Evolutionary conservation across 73 alveolate genomes (phyloP).

Genomic region (Paramecium primaurelia): DNA sequence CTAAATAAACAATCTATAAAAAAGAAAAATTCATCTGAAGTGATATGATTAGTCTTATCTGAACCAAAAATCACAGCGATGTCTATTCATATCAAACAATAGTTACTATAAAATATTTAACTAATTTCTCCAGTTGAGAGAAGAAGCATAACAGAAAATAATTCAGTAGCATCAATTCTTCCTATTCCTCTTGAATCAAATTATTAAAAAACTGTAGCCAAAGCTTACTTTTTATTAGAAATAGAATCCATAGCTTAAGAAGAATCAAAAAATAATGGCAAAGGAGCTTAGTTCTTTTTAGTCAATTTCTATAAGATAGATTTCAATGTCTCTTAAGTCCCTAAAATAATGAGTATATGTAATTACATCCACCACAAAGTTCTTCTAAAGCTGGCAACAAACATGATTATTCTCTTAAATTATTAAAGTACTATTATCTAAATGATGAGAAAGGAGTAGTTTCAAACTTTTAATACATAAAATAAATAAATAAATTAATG

Average conservation of each 20-base stretch:
- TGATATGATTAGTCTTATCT: not conserved
- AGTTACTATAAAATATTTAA: slow-evolving; percentile 9
- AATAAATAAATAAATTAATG: not conserved
- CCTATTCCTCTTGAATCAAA: slow-evolving; percentile 51
- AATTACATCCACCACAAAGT: slow-evolving; percentile 32
- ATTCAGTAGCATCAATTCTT: slow-evolving; percentile 49
- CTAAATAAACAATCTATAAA: slow-evolving; percentile 37
- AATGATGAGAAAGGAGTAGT: slow-evolving; percentile 19
- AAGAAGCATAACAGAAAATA: slow-evolving; percentile 15
- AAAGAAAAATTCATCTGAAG: slow-evolving; percentile 34
- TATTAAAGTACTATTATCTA: slow-evolving; percentile 9
- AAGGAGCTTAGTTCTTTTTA: slow-evolving; percentile 30
- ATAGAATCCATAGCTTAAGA: slow-evolving; percentile 29
- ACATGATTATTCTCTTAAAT: slow-evolving; percentile 16
- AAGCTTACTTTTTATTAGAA: slow-evolving; percentile 3
- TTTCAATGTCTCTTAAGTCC: slow-evolving; percentile 44
- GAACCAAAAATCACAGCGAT: not conserved
- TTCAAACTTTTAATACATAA: slow-evolving; percentile 37
- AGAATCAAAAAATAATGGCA: slow-evolving; percentile 23
- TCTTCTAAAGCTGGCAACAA: slow-evolving; percentile 4
- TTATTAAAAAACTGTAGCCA: not conserved
- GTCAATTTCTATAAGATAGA: slow-evolving; percentile 8
- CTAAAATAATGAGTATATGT: not conserved
- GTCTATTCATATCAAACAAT: not conserved
- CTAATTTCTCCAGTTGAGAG: slow-evolving; percentile 29